phyloP scores from a whole-genome alignment of 2,329 filamentous ascomycete genomes.

The Nemania serpens region DNA sequence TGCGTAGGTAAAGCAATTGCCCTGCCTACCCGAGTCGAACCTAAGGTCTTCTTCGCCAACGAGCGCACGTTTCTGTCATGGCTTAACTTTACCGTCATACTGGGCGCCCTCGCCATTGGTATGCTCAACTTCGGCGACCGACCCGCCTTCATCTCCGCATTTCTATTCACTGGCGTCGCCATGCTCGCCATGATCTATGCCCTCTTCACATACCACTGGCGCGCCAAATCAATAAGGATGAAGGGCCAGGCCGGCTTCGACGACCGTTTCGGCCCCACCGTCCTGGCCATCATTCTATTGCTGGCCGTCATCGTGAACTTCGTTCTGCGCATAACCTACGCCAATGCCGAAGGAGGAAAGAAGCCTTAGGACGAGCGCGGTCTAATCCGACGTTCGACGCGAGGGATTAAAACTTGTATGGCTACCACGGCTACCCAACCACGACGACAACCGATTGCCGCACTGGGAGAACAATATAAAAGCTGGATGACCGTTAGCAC shows the following conservation, averaged over 20 bases:
- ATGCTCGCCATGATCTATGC: slow-evolving; percentile 97
- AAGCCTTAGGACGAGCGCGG: slow-evolving; percentile 32
- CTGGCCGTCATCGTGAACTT: slow-evolving; percentile 96
- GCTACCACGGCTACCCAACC: neutral
- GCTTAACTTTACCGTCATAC: slow-evolving; percentile 99
- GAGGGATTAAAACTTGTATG: neutral
- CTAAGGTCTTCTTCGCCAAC: slow-evolving; percentile 99
- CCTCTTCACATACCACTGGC: slow-evolving; percentile 94
- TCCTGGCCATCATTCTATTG: slow-evolving; percentile 83
- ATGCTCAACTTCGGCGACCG: slow-evolving; percentile 98
- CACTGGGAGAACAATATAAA: neutral
- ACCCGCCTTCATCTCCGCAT: slow-evolving; percentile 90
- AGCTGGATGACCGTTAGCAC: neutral
- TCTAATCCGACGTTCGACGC: neutral
- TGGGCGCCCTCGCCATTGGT: slow-evolving; percentile 93
- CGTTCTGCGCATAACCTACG: slow-evolving; percentile 71
- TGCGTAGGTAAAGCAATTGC: slow-evolving; percentile 91
- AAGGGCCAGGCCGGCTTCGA: slow-evolving; percentile 95
- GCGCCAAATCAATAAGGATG: slow-evolving; percentile 87
- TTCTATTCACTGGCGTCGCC: slow-evolving; percentile 90
- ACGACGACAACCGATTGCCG: neutral
- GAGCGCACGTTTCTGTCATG: slow-evolving; percentile 98
- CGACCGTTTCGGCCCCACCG: slow-evolving; percentile 90
- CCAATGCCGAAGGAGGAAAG: slow-evolving; percentile 43
- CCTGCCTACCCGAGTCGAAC: slow-evolving; percentile 95